Percentiles rank a stretch among this genome's conserved stretches.
Conservation (phyloP, 1,284 basidiomycete species). For the Trichosporon sp. region DNA sequence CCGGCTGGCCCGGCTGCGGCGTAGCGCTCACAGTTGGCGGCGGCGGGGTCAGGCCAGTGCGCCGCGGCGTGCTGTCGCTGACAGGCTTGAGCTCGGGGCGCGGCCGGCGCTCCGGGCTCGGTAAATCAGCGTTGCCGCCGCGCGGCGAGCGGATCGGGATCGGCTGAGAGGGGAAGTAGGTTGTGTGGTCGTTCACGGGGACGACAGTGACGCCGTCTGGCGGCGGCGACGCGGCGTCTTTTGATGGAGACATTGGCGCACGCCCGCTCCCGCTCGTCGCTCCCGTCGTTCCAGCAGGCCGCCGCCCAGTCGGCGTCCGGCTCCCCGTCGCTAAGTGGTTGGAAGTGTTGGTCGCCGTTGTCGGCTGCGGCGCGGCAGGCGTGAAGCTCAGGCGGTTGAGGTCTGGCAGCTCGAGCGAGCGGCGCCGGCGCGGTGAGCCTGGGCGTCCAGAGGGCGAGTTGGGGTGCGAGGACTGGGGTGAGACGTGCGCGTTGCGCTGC, state of each 20-base stretch:
- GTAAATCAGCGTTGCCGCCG: conserved; percentile 2
- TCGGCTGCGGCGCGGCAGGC: conserved; percentile 40
- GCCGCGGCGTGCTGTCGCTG: conserved; percentile 15
- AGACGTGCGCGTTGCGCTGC: conserved; percentile 29
- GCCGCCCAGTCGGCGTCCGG: conserved; percentile 5
- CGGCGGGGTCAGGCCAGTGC: conserved; percentile 27
- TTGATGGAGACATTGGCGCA: background rate
- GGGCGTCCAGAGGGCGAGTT: conserved; percentile 38
- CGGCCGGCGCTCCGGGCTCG: conserved; percentile 8
- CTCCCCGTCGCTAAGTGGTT: conserved; percentile 27
- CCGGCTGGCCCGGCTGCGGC: conserved; percentile 22
- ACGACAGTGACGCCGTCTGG: conserved; percentile 18
- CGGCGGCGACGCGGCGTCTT: background rate
- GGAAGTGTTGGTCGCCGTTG: conserved; percentile 40
- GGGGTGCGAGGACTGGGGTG: conserved; percentile 38
- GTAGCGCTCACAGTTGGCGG: conserved; percentile 32
- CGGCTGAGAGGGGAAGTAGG: conserved; percentile 22
- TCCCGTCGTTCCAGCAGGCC: background rate
- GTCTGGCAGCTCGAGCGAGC: conserved; percentile 49
- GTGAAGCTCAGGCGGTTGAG: conserved; percentile 48
- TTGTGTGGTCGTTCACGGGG: conserved; percentile 21
- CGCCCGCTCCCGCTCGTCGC: background rate
- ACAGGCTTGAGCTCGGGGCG: conserved; percentile 19
- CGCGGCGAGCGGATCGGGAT: conserved; percentile 23
- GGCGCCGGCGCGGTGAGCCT: conserved; percentile 42